phyloP scores from a whole-genome alignment of 495 filamentous ascomycete genomes.

The Xanthoparmelia taractica region DNA sequence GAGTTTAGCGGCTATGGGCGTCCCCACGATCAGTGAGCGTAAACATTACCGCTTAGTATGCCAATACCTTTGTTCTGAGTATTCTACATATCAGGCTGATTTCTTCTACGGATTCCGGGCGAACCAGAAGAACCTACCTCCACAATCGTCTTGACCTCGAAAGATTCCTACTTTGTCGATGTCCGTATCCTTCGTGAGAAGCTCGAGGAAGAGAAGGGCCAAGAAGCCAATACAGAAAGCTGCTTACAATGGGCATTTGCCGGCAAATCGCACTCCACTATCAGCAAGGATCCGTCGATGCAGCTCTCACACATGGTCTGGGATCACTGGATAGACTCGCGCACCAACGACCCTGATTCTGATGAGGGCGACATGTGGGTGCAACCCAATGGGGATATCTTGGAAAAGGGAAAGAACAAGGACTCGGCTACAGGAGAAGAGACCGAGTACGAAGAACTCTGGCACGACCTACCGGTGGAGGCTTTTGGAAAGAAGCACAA shows the following conservation, averaged over 20 bases:
- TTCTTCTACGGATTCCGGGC: conserved; percentile 16
- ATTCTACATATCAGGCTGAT: not conserved
- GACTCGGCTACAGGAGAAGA: conserved; percentile 37
- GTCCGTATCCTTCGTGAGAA: conserved; percentile 33
- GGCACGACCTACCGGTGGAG: conserved; percentile 31
- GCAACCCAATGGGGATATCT: conserved; percentile 31
- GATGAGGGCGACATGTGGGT: conserved; percentile 48
- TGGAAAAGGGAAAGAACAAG: conserved; percentile 45
- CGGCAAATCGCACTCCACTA: conserved; percentile 33
- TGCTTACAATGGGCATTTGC: conserved; percentile 45
- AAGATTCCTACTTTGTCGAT: conserved; percentile 43
- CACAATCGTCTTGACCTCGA: conserved; percentile 40
- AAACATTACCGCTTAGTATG: conserved; percentile 23
- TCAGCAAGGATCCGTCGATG: conserved; percentile 12
- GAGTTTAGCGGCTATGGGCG: conserved; percentile 2
- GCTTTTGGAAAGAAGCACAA: conserved; percentile 19
- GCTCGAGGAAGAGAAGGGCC: conserved; percentile 8
- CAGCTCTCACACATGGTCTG: conserved; percentile 33
- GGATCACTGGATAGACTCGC: conserved; percentile 48
- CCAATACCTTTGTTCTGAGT: not conserved
- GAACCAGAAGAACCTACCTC: conserved; percentile 25
- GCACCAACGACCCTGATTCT: conserved; percentile 30
- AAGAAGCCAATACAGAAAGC: conserved; percentile 12
- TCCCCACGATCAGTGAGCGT: conserved; percentile 23
- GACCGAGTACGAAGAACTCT: conserved; percentile 48